These are phyloP conservation scores for Dalbergia cochinchinensis DNA, from an alignment of 306 rosid species.

Conservation along the genomic window DNA sequence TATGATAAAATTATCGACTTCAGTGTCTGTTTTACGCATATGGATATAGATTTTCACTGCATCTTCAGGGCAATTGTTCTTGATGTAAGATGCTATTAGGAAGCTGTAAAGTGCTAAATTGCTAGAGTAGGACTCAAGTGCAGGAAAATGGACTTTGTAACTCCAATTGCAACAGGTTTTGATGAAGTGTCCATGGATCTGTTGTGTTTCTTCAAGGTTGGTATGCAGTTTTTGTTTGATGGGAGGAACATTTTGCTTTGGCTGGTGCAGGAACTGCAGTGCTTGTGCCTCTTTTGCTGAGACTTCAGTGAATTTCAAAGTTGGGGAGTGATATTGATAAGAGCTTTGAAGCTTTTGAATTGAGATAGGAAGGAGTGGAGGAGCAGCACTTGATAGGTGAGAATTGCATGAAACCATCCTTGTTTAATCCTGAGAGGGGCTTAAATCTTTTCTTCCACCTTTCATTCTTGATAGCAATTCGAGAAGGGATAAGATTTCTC, in stretches of 20 bases:
- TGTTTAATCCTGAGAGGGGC: not conserved
- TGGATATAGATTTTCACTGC: conserved; percentile 56
- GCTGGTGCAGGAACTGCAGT: conserved; percentile 10
- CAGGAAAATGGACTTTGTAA: conserved; percentile 41
- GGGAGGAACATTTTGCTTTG: conserved; percentile 27
- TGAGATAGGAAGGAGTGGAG: conserved; percentile 47
- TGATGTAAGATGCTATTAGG: conserved; percentile 67
- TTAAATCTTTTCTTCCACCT: not conserved
- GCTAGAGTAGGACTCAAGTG: conserved; percentile 53
- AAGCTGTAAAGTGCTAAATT: conserved; percentile 59
- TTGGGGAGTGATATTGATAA: conserved; percentile 31
- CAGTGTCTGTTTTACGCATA: conserved; percentile 56
- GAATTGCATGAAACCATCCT: conserved; percentile 47
- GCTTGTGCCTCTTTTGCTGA: conserved; percentile 14
- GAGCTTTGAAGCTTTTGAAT: conserved; percentile 34
- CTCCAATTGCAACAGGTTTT: conserved; percentile 55
- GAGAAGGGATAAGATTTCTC: conserved; percentile 8
- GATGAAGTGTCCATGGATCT: conserved; percentile 68
- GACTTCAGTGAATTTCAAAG: conserved; percentile 43
- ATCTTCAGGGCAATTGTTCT: conserved; percentile 53
- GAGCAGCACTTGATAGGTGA: conserved; percentile 31
- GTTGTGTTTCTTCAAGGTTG: conserved; percentile 58
- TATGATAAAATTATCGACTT: conserved; percentile 63
- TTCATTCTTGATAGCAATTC: not conserved
- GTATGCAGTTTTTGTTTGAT: conserved; percentile 32